Base-by-base conservation (phyloP, 1,284 basidiomycete genomes). In the Ustilago trichophora region DNA sequence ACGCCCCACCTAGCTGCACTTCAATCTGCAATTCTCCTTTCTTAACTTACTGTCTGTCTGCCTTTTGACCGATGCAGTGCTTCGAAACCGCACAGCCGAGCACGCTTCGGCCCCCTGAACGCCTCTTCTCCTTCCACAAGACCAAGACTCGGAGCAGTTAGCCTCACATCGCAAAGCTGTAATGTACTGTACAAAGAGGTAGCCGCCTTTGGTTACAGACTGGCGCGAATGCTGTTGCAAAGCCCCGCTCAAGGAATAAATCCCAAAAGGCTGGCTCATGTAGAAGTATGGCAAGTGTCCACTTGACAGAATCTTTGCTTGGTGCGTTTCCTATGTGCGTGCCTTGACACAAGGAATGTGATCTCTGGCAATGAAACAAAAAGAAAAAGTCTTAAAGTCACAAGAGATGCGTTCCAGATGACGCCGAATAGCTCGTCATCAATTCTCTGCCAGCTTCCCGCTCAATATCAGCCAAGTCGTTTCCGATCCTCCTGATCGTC, bases 311-410 rank as follows among this genome's bases (percentile, higher is more conserved):
- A n/a, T 25, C 10, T 19, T 18, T 12, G n/a, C n/a, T n/a, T n/a
- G n/a, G n/a, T n/a, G n/a, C n/a, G n/a, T n/a, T n/a, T n/a, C n/a
- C n/a, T 31, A 32, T 35, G 36, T 38, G 46, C 46, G 18, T 38
- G 46, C 41, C 41, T 52, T 25, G 40, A 37, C 10, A 37, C 49
- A 18, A 52, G 34, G 41, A 36, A 42, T 52, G 32, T 32, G 36
- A 48, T n/a, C 26, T 32, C 19, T 33, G 18, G n/a, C 35, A 38
- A 22, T n/a, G 38, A n/a, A 15, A 24, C 38, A n/a, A n/a, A n/a
- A n/a, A n/a, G n/a, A n/a, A 37, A 24, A 12, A 22, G 24, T 16
- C 8, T 16, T 5, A 10, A n/a, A 26, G 25, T 34, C 33, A 34
- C 7, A 18, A 6, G 13, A 3, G n/a, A 3, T 48, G 18, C 46